phyloP scores from a whole-genome alignment of 768 basidiomycete species.

The Peribolospora kevripleyi region DNA sequence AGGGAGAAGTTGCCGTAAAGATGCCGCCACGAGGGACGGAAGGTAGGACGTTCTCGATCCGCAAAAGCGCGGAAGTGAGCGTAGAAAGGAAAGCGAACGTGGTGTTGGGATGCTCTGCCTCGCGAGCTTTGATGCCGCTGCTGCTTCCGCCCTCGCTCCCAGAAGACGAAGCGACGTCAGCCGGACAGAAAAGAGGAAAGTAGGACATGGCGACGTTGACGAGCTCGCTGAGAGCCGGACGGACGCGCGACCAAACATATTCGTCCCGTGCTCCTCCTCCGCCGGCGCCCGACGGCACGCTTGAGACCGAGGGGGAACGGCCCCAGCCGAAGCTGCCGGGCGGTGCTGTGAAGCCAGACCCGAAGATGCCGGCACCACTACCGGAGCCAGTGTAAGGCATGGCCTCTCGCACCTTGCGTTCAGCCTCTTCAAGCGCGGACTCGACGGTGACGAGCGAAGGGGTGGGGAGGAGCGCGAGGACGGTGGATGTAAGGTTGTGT shows the following conservation, averaged over 20 bases:
- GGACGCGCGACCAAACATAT: conserved; percentile 9
- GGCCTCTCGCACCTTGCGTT: no score
- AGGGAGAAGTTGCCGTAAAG: neutral
- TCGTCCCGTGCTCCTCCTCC: conserved; percentile 1
- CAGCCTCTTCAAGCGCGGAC: neutral
- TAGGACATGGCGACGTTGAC: conserved; percentile 2
- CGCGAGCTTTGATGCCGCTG: neutral
- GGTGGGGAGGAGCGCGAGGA: conserved; percentile 10
- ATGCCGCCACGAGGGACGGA: neutral
- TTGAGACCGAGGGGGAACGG: conserved; percentile 10
- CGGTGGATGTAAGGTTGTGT: conserved; percentile 6
- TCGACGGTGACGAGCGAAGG: conserved; percentile 5
- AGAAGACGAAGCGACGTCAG: conserved; percentile 1
- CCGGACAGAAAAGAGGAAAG: conserved; percentile 7
- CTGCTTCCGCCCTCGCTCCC: neutral
- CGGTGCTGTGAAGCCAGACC: no score
- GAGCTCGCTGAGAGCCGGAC: conserved; percentile 10
- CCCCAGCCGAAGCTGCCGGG: neutral
- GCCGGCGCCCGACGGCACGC: neutral
- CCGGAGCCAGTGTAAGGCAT: no score
- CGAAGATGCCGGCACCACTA: no score
- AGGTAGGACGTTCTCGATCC: conserved; percentile 10
- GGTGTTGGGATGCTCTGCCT: conserved; percentile 9
- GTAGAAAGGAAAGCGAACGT: conserved; percentile 12
- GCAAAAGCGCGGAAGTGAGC: conserved; percentile 7